Percentiles rank a stretch among this genome's conserved stretches.
Evolutionary conservation across 208 protist species (phyloP).

Genomic region (Crithidia brevicula): DNA sequence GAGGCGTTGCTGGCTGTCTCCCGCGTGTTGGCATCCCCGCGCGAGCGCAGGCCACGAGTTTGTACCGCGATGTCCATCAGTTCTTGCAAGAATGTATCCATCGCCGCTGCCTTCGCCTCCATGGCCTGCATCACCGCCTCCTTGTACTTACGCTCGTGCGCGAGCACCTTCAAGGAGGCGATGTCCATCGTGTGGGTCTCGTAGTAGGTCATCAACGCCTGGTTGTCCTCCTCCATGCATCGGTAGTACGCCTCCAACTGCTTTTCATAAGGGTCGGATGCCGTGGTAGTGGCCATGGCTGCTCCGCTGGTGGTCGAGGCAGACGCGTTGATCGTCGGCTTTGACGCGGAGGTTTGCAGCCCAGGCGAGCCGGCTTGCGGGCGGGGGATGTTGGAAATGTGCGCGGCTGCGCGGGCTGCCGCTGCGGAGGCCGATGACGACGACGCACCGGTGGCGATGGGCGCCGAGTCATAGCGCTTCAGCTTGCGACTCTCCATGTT

Average conservation of each 20-base stretch:
- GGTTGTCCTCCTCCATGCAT: slow-evolving; percentile 44
- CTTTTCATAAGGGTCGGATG: slow-evolving; percentile 7
- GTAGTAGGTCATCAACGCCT: slow-evolving; percentile 33
- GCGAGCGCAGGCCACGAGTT: slow-evolving; percentile 25
- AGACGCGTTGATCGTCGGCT: slow-evolving; percentile 11
- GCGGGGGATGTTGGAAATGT: slow-evolving; percentile 17
- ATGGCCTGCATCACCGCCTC: slow-evolving; percentile 22
- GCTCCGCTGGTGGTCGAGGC: not conserved
- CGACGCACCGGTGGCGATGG: slow-evolving; percentile 18
- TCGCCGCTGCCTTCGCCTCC: slow-evolving; percentile 28
- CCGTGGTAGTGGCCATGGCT: not conserved
- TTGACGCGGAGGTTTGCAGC: not conserved
- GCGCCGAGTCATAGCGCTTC: slow-evolving; percentile 39
- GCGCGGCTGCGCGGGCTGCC: slow-evolving; percentile 5
- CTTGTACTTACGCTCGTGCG: slow-evolving; percentile 39
- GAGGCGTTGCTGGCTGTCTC: not conserved
- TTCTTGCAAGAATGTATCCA: slow-evolving; percentile 41
- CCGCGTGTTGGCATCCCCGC: slow-evolving; percentile 19
- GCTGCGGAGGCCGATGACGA: not conserved
- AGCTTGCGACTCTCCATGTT: slow-evolving; percentile 29
- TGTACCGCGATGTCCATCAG: slow-evolving; percentile 26
- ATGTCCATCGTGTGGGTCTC: slow-evolving; percentile 30
- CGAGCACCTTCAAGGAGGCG: slow-evolving; percentile 23
- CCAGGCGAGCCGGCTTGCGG: slow-evolving; percentile 6
- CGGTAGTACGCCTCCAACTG: slow-evolving; percentile 45